A percentile compares a stretch with the other conserved stretches of the same genome.
phyloP scores from a whole-genome alignment of 2,329 filamentous ascomycete species.

The Thielaviopsis euricoi region DNA sequence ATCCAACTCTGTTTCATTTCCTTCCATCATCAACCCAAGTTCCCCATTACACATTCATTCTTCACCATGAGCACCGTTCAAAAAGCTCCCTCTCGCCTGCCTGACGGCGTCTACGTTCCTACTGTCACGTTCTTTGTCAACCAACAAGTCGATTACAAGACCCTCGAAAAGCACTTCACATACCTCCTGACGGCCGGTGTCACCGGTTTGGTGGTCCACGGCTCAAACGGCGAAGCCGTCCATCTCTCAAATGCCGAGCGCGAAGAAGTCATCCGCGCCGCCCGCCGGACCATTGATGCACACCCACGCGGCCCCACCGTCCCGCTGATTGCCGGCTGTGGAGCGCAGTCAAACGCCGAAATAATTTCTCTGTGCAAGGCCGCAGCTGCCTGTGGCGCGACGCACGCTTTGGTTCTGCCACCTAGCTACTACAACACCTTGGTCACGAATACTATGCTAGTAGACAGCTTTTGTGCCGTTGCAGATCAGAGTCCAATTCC shows the following conservation, averaged over 20 bases:
- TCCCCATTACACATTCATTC: no score
- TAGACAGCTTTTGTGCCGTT: slow-evolving; percentile 45
- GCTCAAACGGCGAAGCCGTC: slow-evolving; percentile 70
- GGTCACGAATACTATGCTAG: slow-evolving; percentile 33
- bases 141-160: slow-evolving; percentile 37
- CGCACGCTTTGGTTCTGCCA: slow-evolving; percentile 60
- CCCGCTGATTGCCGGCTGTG: slow-evolving; percentile 62
- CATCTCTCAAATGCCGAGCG: slow-evolving; percentile 59
- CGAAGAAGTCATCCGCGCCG: slow-evolving; percentile 49
- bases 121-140: background rate
- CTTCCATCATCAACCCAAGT: background rate
- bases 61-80: background rate
- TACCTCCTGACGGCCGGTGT: slow-evolving; percentile 60
- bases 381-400: slow-evolving; percentile 51
- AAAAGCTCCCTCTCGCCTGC: background rate
- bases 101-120: background rate
- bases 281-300: slow-evolving; percentile 48
- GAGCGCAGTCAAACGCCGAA: slow-evolving; percentile 57
- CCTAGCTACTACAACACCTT: slow-evolving; percentile 59
- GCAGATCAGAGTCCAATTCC: slow-evolving; percentile 42
- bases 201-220: slow-evolving; percentile 58
- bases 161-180: slow-evolving; percentile 44
- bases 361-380: slow-evolving; percentile 53
- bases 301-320: slow-evolving; percentile 46
- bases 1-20: background rate